These are phyloP conservation scores for Endoconidiophora polonica DNA, from an alignment of 2,329 filamentous ascomycete genomes.

Conservation along the genomic window DNA sequence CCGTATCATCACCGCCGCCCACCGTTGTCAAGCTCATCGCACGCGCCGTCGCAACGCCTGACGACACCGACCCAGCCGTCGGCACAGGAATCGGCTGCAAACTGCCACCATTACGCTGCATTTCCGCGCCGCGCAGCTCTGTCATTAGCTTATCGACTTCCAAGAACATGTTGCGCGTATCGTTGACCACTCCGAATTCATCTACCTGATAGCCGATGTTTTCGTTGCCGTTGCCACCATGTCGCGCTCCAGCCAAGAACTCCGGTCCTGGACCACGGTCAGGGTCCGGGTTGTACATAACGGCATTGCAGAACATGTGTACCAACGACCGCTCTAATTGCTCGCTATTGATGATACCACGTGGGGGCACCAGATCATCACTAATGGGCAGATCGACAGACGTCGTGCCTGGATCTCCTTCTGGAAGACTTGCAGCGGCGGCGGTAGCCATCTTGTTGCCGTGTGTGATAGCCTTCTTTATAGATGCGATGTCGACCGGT, in stretches of 20 bases:
- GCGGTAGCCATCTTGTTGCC: slow-evolving; percentile 49
- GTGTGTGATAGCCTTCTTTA: slow-evolving; percentile 57
- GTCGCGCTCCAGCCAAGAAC: slow-evolving; percentile 32
- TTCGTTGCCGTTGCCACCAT: slow-evolving; percentile 22
- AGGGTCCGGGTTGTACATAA: slow-evolving; percentile 92
- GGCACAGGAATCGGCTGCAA: slow-evolving; percentile 15
- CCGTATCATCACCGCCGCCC: slow-evolving; percentile 29
- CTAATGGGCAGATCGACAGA: slow-evolving; percentile 51
- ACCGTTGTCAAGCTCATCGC: slow-evolving; percentile 21
- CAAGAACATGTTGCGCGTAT: slow-evolving; percentile 76
- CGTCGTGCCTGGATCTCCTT: slow-evolving; percentile 36
- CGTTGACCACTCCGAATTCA: slow-evolving; percentile 74
- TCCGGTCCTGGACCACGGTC: slow-evolving; percentile 49
- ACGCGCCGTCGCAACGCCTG: slow-evolving; percentile 17
- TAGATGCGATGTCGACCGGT: slow-evolving; percentile 62
- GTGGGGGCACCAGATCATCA: slow-evolving; percentile 66
- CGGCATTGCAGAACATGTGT: slow-evolving; percentile 93
- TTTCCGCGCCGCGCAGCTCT: slow-evolving; percentile 60
- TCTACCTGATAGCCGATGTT: slow-evolving; percentile 48
- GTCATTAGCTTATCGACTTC: slow-evolving; percentile 67
- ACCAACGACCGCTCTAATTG: slow-evolving; percentile 88
- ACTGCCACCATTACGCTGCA: slow-evolving; percentile 26
- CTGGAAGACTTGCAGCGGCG: slow-evolving; percentile 42
- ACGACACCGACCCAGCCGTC: slow-evolving; percentile 12
- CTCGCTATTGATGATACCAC: slow-evolving; percentile 78